Percentiles rank a stretch among this genome's conserved stretches.
Conservation (phyloP, 345 rosid species). For the Eutrema japonicum region DNA sequence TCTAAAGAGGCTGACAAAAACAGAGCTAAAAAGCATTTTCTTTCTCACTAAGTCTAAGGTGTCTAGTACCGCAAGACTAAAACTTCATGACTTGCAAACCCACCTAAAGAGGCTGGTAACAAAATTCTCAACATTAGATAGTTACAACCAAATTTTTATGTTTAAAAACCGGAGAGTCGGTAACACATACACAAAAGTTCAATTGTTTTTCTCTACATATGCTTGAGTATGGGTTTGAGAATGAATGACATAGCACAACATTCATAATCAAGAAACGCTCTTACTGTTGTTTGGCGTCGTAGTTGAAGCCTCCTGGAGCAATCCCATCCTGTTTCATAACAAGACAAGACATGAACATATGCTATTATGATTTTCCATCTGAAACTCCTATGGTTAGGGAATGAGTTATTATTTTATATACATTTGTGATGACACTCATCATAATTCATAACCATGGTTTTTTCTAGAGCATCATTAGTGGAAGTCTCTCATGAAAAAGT, state of each 20-base stretch:
- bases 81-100: no score
- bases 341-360: neutral
- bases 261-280: constrained; percentile 28
- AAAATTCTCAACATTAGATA: no score
- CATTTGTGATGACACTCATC: constrained; percentile 86
- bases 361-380: neutral
- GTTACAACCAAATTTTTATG: no score
- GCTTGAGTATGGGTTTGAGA: neutral
- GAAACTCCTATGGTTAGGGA: neutral
- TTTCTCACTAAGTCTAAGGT: no score
- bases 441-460: constrained; percentile 66
- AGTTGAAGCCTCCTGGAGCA: constrained; percentile 97
- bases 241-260: neutral
- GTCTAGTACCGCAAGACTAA: no score
- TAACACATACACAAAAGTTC: no score
- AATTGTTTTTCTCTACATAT: no score
- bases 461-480: constrained; percentile 47
- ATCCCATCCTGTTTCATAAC: constrained; percentile 67
- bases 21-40: no score
- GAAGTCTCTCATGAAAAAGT: no score
- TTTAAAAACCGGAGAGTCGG: no score
- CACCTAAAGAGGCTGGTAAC: no score
- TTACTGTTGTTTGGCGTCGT: constrained; percentile 92
- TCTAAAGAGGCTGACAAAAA: no score
- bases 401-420: constrained; percentile 37